Percentiles rank a stretch among this genome's conserved stretches.
Evolutionary conservation across 345 rosid species (phyloP).

Genomic region (Gossypium raimondii): DNA sequence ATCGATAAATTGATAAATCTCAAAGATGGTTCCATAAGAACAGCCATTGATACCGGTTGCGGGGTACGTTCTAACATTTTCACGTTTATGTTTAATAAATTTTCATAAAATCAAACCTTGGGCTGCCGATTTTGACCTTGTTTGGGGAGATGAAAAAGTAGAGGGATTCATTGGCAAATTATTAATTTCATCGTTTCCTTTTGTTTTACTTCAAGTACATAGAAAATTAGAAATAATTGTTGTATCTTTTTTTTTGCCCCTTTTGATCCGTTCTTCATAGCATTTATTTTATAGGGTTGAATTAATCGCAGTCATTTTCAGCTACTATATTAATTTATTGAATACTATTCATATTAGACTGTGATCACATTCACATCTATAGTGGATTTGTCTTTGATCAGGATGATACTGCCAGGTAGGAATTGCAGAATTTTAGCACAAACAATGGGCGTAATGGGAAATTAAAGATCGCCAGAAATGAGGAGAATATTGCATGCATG

Average conservation of each 20-base stretch:
- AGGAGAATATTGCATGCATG: neutral
- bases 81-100: neutral
- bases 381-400: no score
- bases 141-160: neutral
- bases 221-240: neutral
- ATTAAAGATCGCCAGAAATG: neutral
- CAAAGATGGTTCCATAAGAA: slow-evolving; percentile 68
- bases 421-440: neutral
- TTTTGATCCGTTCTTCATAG: neutral
- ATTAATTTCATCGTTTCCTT: neutral
- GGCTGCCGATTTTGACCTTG: neutral
- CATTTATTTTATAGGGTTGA: neutral
- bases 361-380: no score
- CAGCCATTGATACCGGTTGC: slow-evolving; percentile 95
- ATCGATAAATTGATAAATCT: slow-evolving; percentile 76
- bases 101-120: slow-evolving; percentile 6
- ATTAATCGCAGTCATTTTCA: neutral
- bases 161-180: neutral
- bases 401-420: no score
- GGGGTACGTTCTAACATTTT: slow-evolving; percentile 50
- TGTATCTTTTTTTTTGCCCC: neutral
- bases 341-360: neutral
- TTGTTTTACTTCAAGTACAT: neutral
- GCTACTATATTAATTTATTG: neutral
- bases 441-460: neutral